Evolutionary conservation across 768 basidiomycete species (phyloP).

Genomic region (Phlegmacium glaucopus): DNA sequence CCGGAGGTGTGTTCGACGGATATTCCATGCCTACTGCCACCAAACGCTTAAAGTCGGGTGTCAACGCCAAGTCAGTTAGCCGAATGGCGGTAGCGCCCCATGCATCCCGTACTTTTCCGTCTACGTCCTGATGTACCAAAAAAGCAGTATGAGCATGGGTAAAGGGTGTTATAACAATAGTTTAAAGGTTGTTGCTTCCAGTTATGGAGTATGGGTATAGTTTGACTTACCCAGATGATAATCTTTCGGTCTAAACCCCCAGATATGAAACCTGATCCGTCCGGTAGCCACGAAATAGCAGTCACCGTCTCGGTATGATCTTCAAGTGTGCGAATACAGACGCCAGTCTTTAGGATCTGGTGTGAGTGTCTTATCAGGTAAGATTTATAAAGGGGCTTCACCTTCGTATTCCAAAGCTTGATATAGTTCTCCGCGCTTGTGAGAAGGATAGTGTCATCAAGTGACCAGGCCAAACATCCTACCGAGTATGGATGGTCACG

Average conservation of each 20-base stretch:
- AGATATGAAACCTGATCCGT: slow-evolving; percentile 87
- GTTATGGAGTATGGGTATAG: slow-evolving; percentile 7
- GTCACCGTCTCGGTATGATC: slow-evolving; percentile 83
- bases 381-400: slow-evolving; percentile 27
- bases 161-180: no score
- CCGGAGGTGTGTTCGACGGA: slow-evolving; percentile 15
- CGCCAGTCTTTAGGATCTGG: slow-evolving; percentile 57
- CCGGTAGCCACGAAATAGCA: slow-evolving; percentile 83
- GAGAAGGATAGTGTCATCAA: slow-evolving; percentile 80
- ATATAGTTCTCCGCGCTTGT: slow-evolving; percentile 80
- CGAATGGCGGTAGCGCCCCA: slow-evolving; percentile 76
- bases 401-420: slow-evolving; percentile 89
- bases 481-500: slow-evolving; percentile 78
- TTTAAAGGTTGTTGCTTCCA: slow-evolving; percentile 7
- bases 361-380: slow-evolving; percentile 8
- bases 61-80: slow-evolving; percentile 81
- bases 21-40: slow-evolving; percentile 77
- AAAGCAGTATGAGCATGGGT: slow-evolving; percentile 8
- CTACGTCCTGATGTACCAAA: slow-evolving; percentile 50
- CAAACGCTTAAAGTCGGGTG: slow-evolving; percentile 79
- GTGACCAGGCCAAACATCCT: slow-evolving; percentile 87
- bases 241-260: slow-evolving; percentile 84
- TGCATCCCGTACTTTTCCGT: slow-evolving; percentile 67
- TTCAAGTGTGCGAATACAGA: slow-evolving; percentile 59
- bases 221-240: slow-evolving; percentile 69